Percentiles rank a stretch among this genome's conserved stretches.
Evolutionary conservation across 2,329 filamentous ascomycete genomes (phyloP).

Genomic region (Waltergamsia citrina): DNA sequence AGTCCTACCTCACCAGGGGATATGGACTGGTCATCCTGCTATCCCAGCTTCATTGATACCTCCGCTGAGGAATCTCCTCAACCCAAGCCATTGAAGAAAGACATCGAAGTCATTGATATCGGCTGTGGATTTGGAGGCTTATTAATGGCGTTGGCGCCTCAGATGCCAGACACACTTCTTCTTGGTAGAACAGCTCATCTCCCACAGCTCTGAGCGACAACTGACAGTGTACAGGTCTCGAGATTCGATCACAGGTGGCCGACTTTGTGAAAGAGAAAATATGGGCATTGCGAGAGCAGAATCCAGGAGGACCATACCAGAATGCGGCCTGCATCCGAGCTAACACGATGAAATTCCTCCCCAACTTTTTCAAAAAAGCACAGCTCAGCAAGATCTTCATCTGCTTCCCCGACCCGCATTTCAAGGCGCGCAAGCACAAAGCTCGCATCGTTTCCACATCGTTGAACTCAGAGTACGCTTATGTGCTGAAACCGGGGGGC

Average conservation of each 20-base stretch:
- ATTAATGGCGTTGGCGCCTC: conserved; percentile 73
- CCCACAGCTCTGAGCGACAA: conserved; percentile 4
- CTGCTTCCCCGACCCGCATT: conserved; percentile 97
- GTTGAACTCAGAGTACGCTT: conserved; percentile 89
- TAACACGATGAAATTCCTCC: conserved; percentile 99
- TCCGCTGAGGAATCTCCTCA: conserved; percentile 15
- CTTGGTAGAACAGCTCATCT: conserved; percentile 47
- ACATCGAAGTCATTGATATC: conserved; percentile 91
- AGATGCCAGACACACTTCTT: conserved; percentile 72
- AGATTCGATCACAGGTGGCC: conserved; percentile 84
- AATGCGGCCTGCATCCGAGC: conserved; percentile 84
- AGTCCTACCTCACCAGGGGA: conserved; percentile 70
- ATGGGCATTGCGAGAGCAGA: conserved; percentile 65
- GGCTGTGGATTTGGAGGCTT: conserved; percentile 94
- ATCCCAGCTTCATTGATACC: conserved; percentile 57
- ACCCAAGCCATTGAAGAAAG: conserved; percentile 32
- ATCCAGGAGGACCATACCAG: conserved; percentile 53
- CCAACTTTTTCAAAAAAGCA: conserved; percentile 80
- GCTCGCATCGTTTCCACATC: conserved; percentile 85
- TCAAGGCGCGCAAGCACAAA: conserved; percentile 96
- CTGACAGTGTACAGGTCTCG: conserved; percentile 52
- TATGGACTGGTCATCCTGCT: conserved; percentile 89
- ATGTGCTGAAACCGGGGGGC: conserved; percentile 71
- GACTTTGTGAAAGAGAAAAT: conserved; percentile 87
- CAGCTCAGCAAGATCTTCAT: conserved; percentile 91